Base-by-base conservation (phyloP, 2,329 filamentous ascomycete species). In the Cryoendolithus antarcticus region DNA sequence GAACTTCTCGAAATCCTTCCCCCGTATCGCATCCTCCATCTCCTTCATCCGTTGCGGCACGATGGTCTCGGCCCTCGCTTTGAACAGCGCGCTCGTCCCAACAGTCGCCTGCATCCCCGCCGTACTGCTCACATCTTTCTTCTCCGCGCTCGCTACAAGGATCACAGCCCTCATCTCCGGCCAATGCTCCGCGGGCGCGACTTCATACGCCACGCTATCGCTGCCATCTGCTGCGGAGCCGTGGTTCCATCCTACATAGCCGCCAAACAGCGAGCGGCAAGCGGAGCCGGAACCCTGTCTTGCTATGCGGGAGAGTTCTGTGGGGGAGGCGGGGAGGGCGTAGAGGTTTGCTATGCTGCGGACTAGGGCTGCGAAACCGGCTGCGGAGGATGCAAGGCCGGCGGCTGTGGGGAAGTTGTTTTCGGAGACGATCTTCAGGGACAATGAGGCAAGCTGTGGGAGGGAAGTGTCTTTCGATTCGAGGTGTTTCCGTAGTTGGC, bases 341-440 rank as follows among this genome's bases (percentile, higher is more conserved):
- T 96, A 98, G 31, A 98, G 75, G 61, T 96, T 75, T 29, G 91
- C 91, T 52, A 98, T 85, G 24, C 24, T 27, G 24, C 24, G 24
- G 24, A 27, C 47, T 70, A 60, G 29, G 24, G 24, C 24, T 27
- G 75, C 76, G 50, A 80, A 77, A 15, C 75, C 76, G n/a, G 75
- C 75, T 11, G 75, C 75, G 15, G 68, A 70, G 49, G 69, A 71
- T 31, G 75, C 75, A 21, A 98, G 77, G 5, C 91, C 91, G 4
- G 91, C 91, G 19, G 91, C 91, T 2, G 91, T 98, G 47, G 91
- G 91, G 72, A 98, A 98, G 73, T 98, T 98, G 74, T 98, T 98
- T 68, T 91, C 83, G 41, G 84, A 91, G 41, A 95, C 86, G 49
- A 98, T 80, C 52, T 80, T 82, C 45, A 98, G 76, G 28, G 83